phyloP scores from a whole-genome alignment of 2,329 filamentous ascomycete species.

The Mollisia scopiformis region DNA sequence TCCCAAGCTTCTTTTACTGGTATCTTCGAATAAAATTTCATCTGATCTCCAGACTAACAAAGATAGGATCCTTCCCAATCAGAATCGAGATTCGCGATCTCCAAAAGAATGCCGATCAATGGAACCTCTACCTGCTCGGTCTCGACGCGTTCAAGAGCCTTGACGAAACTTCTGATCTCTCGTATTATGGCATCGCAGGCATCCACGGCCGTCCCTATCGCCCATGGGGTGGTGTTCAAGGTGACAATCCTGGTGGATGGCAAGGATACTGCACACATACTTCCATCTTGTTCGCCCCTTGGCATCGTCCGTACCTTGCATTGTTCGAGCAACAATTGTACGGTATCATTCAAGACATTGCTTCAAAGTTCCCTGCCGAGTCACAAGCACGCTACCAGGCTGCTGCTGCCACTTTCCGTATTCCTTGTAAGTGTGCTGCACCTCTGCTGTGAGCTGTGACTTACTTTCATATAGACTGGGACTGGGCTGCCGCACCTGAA shows the following conservation, averaged over 20 bases:
- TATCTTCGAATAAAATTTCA: too few relatives aligned
- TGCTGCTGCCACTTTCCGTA: slow-evolving; percentile 44
- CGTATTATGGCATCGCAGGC: slow-evolving; percentile 82
- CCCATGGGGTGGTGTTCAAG: slow-evolving; percentile 56
- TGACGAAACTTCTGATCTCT: slow-evolving; percentile 66
- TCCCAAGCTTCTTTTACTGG: background rate
- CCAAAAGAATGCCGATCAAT: slow-evolving; percentile 63
- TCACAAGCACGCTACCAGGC: slow-evolving; percentile 49
- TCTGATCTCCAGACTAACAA: background rate
- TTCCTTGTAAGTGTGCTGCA: too few relatives aligned
- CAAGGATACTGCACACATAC: slow-evolving; percentile 72
- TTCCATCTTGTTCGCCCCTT: slow-evolving; percentile 75
- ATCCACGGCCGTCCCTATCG: slow-evolving; percentile 77
- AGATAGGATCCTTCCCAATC: slow-evolving; percentile 35
- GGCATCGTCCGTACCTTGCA: slow-evolving; percentile 82
- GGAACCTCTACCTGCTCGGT: slow-evolving; percentile 78
- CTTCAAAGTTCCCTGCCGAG: slow-evolving; percentile 50
- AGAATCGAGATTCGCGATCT: slow-evolving; percentile 73
- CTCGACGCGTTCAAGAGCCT: slow-evolving; percentile 70
- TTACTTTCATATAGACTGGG: too few relatives aligned
- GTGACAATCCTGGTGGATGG: slow-evolving; percentile 38
- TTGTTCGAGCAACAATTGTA: slow-evolving; percentile 56
- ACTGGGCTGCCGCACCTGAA: slow-evolving; percentile 37
- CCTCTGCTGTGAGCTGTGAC: too few relatives aligned
- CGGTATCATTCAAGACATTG: slow-evolving; percentile 47